Base-by-base conservation (phyloP, 2,329 filamentous ascomycete genomes). In the Fusarium continuum region DNA sequence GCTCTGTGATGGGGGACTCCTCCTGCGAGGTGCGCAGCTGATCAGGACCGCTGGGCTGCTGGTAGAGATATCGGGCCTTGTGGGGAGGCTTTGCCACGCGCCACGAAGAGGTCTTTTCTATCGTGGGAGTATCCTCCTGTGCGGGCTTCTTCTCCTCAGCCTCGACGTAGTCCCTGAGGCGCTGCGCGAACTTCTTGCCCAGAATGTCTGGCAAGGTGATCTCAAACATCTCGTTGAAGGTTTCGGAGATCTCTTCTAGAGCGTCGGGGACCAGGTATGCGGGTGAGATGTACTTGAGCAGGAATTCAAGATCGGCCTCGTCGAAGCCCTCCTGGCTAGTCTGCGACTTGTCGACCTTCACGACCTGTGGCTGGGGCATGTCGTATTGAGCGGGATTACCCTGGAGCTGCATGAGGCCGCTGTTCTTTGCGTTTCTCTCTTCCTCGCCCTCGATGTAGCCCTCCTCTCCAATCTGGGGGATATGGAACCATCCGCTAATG, bases 401-500 rank as follows among this genome's bases (percentile, higher is more conserved):
- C 78, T 97, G 92, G 23, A 99, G 82, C 78, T 98, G 94, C 78
- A 93, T 92, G 65, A 98, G 83, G 70, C 93, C 93, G 76, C 93
- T 98, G 77, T 92, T 92, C 75, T 92, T 89, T 11, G 91, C 92
- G 63, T 96, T 86, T 74, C 89, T 91, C 79, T 96, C 92, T 76
- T 98, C 94, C 50, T 95, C 84, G 5, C 94, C 95, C 73, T 91
- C 82, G 68, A 96, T 88, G 70, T 90, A 99, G 36, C 95, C 95
- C 22, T 96, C 92, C 76, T 99, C 95, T 52, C 94, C 94, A 68
- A 91, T 79, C 78, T 99, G 95, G 0, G 95, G 95, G 64, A 99
- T 98, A 77, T 99, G 95, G 76, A 96, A 99, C 95, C 95, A 99
- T 47, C 95, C 95, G 74, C 92, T 97, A 73, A 99, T 97, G 45